Base-by-base conservation (phyloP, 2,329 filamentous ascomycete species). In the Cercospora sesami region DNA sequence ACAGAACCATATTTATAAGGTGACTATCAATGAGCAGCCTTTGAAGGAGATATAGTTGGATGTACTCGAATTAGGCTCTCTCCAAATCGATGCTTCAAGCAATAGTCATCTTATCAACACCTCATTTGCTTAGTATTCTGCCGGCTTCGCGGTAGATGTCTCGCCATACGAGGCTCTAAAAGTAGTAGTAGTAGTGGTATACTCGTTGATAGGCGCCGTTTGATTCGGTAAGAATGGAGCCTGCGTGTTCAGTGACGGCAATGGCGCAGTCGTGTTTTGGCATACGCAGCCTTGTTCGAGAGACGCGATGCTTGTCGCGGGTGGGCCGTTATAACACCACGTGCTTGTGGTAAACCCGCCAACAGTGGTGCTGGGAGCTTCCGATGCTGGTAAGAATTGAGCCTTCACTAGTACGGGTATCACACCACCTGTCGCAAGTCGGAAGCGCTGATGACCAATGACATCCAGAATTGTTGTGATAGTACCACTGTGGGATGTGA, bases 351-450 rank as follows among this genome's bases (percentile, higher is more conserved):
- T 79, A 72, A 73, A 79, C 0, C 77, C 70, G 33, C 67, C 66
- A 7, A 71, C 72, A 14, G 68, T 78, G 0, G 76, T 77, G 0
- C 79, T 79, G 6, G 78, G 69, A 2, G 78, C 74, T 7, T 71
- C 70, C 5, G 73, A 64, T 16, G 76, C 76, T 21, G 76, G 75
- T 6, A 83, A 64, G 0, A 79, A 84, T 72, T 86, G 82, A 0
- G 86, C 88, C 78, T 86, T 87, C 36, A 92, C 85, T 1, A 92
- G 82, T 2, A 90, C 87, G 0, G 90, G 89, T 30, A 92, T 89
- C 7, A 90, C 85, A 66, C 88, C 85, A 8, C 90, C 90, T 0
- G 90, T 92, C n/a, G 81, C 82, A 12, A 92, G 80, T 2, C 80
- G 77, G 75, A 91, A 92, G 2, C 79, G 71, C n/a, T 85, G 83